Conservation (phyloP, 441 rosid species). For the Biscutella auriculata region DNA sequence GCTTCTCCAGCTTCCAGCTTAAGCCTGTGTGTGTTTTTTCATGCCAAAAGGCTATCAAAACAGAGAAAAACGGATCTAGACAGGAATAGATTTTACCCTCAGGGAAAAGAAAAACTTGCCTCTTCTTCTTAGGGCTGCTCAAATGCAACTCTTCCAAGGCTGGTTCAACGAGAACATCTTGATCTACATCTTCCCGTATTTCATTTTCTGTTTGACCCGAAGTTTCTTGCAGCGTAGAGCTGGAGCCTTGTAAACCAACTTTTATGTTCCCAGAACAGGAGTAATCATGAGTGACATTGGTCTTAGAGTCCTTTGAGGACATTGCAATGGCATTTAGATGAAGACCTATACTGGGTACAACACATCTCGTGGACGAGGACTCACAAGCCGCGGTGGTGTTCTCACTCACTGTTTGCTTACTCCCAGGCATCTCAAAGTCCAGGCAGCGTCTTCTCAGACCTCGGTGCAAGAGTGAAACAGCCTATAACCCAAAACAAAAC, state of each 20-base stretch:
- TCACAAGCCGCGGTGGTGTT: constrained; percentile 28
- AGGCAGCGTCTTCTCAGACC: constrained; percentile 85
- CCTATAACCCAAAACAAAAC: constrained; percentile 27
- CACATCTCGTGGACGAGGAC: constrained; percentile 31
- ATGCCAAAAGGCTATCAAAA: neutral
- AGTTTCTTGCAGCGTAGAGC: constrained; percentile 10
- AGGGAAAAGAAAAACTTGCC: constrained; percentile 25
- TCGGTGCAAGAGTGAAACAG: constrained; percentile 55
- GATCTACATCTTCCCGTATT: constrained; percentile 35
- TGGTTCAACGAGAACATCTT: constrained; percentile 23
- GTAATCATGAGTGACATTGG: constrained; percentile 30
- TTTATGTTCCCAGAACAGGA: constrained; percentile 30
- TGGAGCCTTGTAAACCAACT: constrained; percentile 28
- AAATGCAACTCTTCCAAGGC: constrained; percentile 50
- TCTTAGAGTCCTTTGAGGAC: constrained; percentile 35
- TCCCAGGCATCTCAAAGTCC: constrained; percentile 69
- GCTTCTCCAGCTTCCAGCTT: constrained; percentile 37
- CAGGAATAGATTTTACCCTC: neutral
- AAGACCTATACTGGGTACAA: constrained; percentile 85
- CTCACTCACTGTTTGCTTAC: constrained; percentile 27
- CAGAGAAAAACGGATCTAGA: neutral
- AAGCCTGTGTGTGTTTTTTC: constrained; percentile 23
- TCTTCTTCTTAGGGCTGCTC: constrained; percentile 75
- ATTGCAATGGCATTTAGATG: constrained; percentile 75
- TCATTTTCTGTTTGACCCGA: constrained; percentile 32